Conservation (phyloP, 441 rosid species). For the Gossypium trilobum region DNA sequence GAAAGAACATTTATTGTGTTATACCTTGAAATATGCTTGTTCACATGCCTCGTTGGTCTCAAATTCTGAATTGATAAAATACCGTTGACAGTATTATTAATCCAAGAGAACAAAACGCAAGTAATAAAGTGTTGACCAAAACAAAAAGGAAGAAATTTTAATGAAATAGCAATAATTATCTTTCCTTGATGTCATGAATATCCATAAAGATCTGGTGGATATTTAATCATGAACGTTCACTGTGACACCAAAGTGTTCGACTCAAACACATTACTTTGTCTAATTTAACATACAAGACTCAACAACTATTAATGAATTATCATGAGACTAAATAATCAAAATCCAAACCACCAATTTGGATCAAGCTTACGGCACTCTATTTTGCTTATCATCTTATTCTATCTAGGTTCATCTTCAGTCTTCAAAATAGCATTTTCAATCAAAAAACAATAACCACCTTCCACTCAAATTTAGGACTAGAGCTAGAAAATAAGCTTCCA, state of each 20-base stretch:
- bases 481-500: conserved; percentile 5
- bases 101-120: background rate
- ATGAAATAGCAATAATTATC: background rate
- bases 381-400: background rate
- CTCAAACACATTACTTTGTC: background rate
- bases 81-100: background rate
- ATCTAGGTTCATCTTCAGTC: background rate
- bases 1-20: conserved; percentile 9
- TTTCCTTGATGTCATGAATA: background rate
- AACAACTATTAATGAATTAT: background rate
- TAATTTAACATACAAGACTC: background rate
- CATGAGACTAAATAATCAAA: background rate
- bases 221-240: too few relatives aligned
- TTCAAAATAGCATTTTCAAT: background rate
- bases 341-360: background rate
- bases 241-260: background rate
- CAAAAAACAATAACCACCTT: background rate
- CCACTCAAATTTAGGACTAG: background rate
- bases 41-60: conserved; percentile 69
- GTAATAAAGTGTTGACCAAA: background rate
- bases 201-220: background rate
- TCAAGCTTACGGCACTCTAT: background rate
- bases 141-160: background rate
- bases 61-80: conserved; percentile 44
- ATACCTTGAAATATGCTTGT: conserved; percentile 79